Base-by-base conservation (phyloP, 2,329 filamentous ascomycete species). In the Chaetoscypha palmicola region DNA sequence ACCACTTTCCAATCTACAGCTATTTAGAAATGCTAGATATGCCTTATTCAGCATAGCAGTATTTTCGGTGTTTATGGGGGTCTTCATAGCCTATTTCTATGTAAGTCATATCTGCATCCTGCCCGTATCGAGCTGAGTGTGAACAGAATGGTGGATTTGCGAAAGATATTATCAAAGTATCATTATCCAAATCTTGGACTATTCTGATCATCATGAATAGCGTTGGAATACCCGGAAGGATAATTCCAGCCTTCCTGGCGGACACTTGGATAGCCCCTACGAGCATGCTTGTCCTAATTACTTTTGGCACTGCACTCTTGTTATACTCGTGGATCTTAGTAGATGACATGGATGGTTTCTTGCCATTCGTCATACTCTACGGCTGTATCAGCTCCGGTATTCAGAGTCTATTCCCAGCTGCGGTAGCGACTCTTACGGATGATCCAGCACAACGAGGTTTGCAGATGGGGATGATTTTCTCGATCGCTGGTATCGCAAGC, bases 391-490 rank as follows among this genome's bases (percentile, higher is more conserved):
- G 62, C 1, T 69, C 68, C 0, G 69, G 64, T 1, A 65, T 74
- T 9, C 71, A 74, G 55, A 64, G 66, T 0, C 56, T 77, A 2
- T 74, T 75, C 47, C 72, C 73, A 0, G 68, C 68, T 2, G 69
- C 67, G 2, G 46, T 74, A 17, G 66, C 64, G 31, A 70, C 66
- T 34, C 39, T 78, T 46, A 76, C 72, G 2, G 64, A 64, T 5
- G 73, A 78, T 54, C 60, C 71, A 48, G 55, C 65, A 9, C 74
- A 72, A 59, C 63, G 70, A 10, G 75, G 74, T 0, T 72, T 73
- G 3, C 62, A 74, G 10, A 75, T 78, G 58, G 76, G 75, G 38
- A 77, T 79, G 75, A 64, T 70, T 2, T 77, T 78, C 21, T 38
- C 38, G 5, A 36, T 46, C 2, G 24, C 39, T 20, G 39, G 22